Evolutionary conservation across 176 grass and related monocot species (phyloP), one percentile per base, ranked within the genome.

Genomic region (Carex pumila): DNA sequence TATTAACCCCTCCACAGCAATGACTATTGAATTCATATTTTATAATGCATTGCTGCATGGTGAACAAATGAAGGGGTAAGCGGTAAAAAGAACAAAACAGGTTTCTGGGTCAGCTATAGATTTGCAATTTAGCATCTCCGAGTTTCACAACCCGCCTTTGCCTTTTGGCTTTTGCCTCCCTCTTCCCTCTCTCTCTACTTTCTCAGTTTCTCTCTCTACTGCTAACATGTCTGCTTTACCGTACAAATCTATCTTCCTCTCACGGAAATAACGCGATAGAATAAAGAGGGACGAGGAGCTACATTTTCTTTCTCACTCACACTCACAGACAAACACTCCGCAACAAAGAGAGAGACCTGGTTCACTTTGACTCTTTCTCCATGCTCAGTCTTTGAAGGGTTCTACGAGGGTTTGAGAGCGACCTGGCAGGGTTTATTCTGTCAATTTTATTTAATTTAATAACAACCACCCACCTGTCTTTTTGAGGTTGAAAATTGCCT

Each of bases 201-300:
- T 81, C 65, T 18, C 45, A 68, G 36, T 61, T 41, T 81, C 65
- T 18, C 45, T 75, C 19, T 83, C 79, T 49, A 81, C 79, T 81
- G 79, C 0, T 25, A 65, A 11, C 39, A 83, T 66, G 80, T 83
- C 41, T 79, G 57, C 74, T 55, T 79, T 77, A 15, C 74, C 71
- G 84, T 85, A 85, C 71, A 79, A 63, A 53, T 85, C 71, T 67
- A 47, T 69, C 84, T 5, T 5, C 39, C 65, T 87, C 52, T 77
- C 52, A 83, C 49, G 69, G 52, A 54, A 74, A 61, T 65, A 74
- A 36, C 86, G 86, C 55, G 56, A 65, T 39, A 86, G 85, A 67
- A 86, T 86, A 86, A 86, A 86, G 60, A 80, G 56, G 18, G 41
- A 65, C 58, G 6, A 61, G 49, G 13, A 61, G 15, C 54, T 6